Base-by-base conservation (phyloP, 192 early-diverging fungal species). In the Backusella morwellensis region DNA sequence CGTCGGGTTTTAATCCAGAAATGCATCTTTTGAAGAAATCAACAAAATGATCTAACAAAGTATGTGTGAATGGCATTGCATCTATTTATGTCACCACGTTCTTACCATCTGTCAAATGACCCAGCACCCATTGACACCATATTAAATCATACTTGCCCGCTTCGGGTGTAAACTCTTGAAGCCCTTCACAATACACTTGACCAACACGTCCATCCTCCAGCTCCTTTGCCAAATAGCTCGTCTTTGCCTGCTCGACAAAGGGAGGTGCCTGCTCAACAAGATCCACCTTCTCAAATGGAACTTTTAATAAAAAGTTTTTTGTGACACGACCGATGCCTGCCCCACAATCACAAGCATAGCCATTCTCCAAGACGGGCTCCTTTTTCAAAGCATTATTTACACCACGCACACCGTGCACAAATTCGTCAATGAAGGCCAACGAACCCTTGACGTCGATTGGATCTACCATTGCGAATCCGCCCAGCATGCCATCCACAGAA, bases 91-190 rank as follows among this genome's bases (percentile, higher is more conserved):
- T 47, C 21, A 32, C 11, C 6, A 3, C 66, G 0, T 5, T 36
- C 74, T 66, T 85, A 94, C 93, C 92, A 77, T 98, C 94, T 3
- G 92, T 97, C 74, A 98, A 86, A 83, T 98, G 96, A 29, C 93
- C 92, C 29, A 99, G 83, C 1, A 98, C 96, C 97, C 97, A 99
- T 83, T 99, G 97, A 79, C 93, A 96, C 97, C 97, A 99, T 40
- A 99, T 95, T n/a, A 96, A 83, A 75, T 97, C 95, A 83, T 98
- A 99, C 21, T 90, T 85, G 1, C 82, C 85, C 23, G 85, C 74
- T 35, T 89, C 86, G 0, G 94, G 92, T 17, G 75, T 79, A 77
- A 97, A 97, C 23, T 90, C 87, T 79, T 99, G 97, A 73, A 99
- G 82, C 3, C 97, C 97, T 2, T 86, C 66, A 19, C 90, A 88